Evolutionary conservation across 2,329 filamentous ascomycete genomes (phyloP), one percentile per base, ranked within the genome.

Genomic region (Mariannaea sp.): DNA sequence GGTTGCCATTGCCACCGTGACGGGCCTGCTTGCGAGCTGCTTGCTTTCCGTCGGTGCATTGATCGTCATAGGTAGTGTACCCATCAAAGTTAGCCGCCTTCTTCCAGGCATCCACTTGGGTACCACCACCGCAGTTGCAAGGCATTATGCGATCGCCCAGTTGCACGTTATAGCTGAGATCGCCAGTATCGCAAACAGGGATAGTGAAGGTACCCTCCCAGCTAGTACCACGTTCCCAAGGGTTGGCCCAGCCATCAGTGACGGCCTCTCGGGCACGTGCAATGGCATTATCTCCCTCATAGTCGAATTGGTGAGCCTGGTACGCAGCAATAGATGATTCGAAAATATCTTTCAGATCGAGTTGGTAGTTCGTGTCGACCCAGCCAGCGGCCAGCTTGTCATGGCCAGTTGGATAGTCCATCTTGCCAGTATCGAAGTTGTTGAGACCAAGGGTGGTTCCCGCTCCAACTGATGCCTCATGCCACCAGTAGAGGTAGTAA

Each of bases 171-270:
- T 47, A 47, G 32, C 32, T 38, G 32, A 47, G 32, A 22, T 47
- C 44, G 17, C 44, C 44, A 4, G 44, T 47, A 14, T 47, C 35
- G 33, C 44, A 47, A 7, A 47, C 26, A 24, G 44, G 44, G 44
- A 47, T 47, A 24, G 44, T 47, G 5, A 47, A 47, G 24, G 44
- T 47, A 12, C 44, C 44, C 26, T 47, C 44, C 44, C 44, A 47
- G 32, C 32, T 39, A 4, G 44, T 47, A 3, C 44, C 44, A 7
- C 13, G 20, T 4, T 47, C 44, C 44, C 44, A 47, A 6, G 44
- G 44, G 22, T 47, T 47, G 33, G 44, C 35, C 42, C 42, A 45
- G 22, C 44, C 44, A 13, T 47, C 20, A 0, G 44, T n/a, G 22
- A 47, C 32, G 7, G 44, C 44, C 10, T 30, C 33, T 8, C 13